Evolutionary conservation across 116 monocot genomes (phyloP), one percentile per base, ranked within the genome.

Genomic region (Thalassia testudinum): DNA sequence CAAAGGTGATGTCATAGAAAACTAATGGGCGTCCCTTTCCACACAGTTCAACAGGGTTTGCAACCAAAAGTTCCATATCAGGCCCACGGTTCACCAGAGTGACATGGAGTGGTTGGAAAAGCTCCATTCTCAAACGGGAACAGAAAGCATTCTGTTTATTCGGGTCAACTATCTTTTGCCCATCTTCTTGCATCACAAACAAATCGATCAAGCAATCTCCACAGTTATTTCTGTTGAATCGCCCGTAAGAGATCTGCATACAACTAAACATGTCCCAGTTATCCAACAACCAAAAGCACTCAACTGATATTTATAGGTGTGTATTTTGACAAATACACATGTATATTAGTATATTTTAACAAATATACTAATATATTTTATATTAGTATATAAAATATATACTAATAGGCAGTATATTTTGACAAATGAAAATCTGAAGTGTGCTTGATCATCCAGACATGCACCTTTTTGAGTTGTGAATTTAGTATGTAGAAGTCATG

Each of bases 1-100:
- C 86, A 50, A 82, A 71, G 21, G 91, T 91, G 58, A 91, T 82
- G 62, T 91, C 91, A 52, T 82, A 57, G 50, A 91, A 82, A 53
- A 91, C 86, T 52, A 76, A 86, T 24, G 91, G 91, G 1, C 91
- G 61, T 13, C 91, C 91, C 40, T 79, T 85, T 22, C 72, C 74
- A 1, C 76, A 82, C 38, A 73, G 30, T 54, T 91, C 91, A 37
- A 91, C 91, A 14, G 86, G 86, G 45, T 91, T 91, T 20, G 86
- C 86, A 49, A 91, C 86, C 34, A 91, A 62, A 42, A 91, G 79
- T 72, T 86, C 91, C 11, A 69, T 67, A 23, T 91, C 79, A 50
- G 82, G 82, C 16, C 91, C 91, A 26, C 91, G 81, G 26, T 62
- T 86, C 22, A 79, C 60, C 24, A 82, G 62, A 28, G 53, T 52